Evolutionary conservation across 2,329 filamentous ascomycete genomes (phyloP).

Genomic region (Neonectria sp.): DNA sequence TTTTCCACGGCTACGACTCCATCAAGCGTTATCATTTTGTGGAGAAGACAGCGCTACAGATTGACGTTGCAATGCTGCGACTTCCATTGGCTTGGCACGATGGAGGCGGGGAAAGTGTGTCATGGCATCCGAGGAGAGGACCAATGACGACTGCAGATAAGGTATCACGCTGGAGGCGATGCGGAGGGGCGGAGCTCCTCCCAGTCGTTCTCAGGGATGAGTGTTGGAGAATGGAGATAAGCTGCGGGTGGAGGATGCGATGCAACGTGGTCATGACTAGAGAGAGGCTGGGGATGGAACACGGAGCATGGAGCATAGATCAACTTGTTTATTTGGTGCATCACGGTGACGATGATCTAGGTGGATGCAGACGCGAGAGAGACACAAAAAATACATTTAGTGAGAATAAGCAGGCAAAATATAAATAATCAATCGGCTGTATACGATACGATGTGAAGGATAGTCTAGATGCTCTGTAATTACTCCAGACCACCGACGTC

Average conservation of each 20-base stretch:
- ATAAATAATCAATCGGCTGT: no score
- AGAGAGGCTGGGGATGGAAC: no score
- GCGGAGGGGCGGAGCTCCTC: slow-evolving; percentile 29
- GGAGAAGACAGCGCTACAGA: neutral
- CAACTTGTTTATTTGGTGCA: no score
- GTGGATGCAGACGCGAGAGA: no score
- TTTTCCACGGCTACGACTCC: neutral
- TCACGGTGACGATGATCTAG: no score
- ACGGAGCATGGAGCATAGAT: no score
- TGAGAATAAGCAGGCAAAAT: no score
- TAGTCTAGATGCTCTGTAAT: no score
- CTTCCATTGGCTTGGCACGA: slow-evolving; percentile 16
- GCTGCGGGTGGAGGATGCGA: neutral
- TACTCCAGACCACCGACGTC: neutral
- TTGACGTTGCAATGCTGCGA: slow-evolving; percentile 1
- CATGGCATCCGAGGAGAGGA: neutral
- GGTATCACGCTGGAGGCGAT: slow-evolving; percentile 12
- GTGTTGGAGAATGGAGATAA: slow-evolving; percentile 12
- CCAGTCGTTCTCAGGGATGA: neutral
- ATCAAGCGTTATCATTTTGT: slow-evolving; percentile 19
- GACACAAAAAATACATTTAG: no score
- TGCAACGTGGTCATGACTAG: slow-evolving; percentile 15
- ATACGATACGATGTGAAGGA: no score
- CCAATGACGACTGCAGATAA: slow-evolving; percentile 26
- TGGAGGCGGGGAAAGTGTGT: slow-evolving; percentile 13